phyloP scores from a whole-genome alignment of 371 early-diverging fungal species.

The Mortierella sp. region DNA sequence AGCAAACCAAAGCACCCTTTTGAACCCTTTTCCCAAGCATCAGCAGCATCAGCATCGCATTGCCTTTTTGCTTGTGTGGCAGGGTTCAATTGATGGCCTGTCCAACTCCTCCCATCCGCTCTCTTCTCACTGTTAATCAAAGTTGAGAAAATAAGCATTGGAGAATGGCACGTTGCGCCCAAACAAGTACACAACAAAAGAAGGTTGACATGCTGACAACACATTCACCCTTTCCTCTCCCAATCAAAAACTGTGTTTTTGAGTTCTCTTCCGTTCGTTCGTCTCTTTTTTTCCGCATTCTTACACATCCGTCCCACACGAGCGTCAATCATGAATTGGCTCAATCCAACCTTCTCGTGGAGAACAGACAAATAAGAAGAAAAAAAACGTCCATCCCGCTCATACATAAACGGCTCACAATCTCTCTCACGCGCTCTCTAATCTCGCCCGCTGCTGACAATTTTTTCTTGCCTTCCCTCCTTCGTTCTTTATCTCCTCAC shows the following conservation, averaged over 20 bases:
- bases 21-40: background rate
- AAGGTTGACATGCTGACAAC: background rate
- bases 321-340: background rate
- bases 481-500: background rate
- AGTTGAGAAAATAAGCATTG: background rate
- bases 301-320: background rate
- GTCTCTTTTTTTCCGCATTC: background rate
- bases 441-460: background rate
- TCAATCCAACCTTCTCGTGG: background rate
- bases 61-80: background rate
- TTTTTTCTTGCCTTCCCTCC: background rate
- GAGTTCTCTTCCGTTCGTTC: background rate
- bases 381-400: background rate
- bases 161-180: background rate
- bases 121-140: background rate
- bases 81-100: background rate
- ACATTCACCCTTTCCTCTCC: background rate
- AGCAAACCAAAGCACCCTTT: background rate
- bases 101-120: background rate
- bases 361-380: background rate
- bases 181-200: constrained; percentile 1
- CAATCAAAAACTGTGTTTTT: background rate
- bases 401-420: background rate
- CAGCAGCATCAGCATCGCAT: background rate
- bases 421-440: background rate